phyloP scores from a whole-genome alignment of 257 asterid species.

The Solanum ossicruentum region DNA sequence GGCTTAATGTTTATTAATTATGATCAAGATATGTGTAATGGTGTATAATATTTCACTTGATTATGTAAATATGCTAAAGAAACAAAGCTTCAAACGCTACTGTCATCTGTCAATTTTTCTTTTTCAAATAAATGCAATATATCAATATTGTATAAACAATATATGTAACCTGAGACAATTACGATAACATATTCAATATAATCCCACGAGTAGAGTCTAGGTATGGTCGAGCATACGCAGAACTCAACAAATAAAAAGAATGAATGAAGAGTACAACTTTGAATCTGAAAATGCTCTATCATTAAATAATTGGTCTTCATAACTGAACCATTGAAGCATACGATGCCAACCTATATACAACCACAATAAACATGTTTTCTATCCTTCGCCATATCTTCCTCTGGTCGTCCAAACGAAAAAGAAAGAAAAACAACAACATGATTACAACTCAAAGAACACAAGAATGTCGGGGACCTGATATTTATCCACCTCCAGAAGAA shows the following conservation, averaged over 20 bases:
- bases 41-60: background rate
- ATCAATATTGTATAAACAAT: no score
- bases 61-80: background rate
- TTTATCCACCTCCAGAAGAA: background rate
- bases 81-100: no score
- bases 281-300: background rate
- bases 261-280: no score
- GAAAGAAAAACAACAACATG: background rate
- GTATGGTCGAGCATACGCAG: background rate
- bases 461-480: background rate
- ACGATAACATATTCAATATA: no score
- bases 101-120: no score
- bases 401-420: background rate
- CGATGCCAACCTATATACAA: slow-evolving; percentile 1
- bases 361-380: background rate
- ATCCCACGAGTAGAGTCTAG: background rate
- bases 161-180: no score
- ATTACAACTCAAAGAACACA: background rate
- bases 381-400: background rate
- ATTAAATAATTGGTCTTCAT: background rate
- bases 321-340: background rate
- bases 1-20: background rate
- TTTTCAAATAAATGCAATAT: no score
- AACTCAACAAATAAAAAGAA: background rate
- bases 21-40: no score